Conservation (phyloP, 306 rosid species). For the Urtica urens region DNA sequence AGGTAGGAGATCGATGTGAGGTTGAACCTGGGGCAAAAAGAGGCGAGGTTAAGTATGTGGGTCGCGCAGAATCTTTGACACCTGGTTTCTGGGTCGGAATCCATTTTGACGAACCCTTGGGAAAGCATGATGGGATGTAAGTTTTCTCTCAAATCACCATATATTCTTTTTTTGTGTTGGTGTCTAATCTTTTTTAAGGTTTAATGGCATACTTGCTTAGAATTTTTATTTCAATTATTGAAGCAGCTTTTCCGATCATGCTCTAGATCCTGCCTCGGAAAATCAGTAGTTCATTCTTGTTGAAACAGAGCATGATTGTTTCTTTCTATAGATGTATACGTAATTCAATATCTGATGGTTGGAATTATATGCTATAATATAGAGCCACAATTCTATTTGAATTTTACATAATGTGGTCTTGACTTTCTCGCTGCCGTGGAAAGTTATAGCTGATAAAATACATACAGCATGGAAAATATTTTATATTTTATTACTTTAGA, state of each 20-base stretch:
- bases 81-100: slow-evolving; percentile 95
- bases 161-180: background rate
- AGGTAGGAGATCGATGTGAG: slow-evolving; percentile 95
- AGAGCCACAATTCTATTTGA: background rate
- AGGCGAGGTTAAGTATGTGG: slow-evolving; percentile 67
- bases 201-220: background rate
- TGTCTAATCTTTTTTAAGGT: background rate
- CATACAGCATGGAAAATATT: background rate
- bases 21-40: slow-evolving; percentile 85
- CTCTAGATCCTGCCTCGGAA: too few relatives aligned
- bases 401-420: background rate
- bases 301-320: background rate
- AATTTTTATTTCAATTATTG: too few relatives aligned
- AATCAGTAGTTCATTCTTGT: background rate
- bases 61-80: slow-evolving; percentile 66
- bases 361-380: background rate
- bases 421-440: background rate
- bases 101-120: slow-evolving; percentile 94
- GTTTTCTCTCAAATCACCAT: slow-evolving; percentile 13
- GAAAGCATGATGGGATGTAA: slow-evolving; percentile 95
- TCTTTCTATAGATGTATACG: background rate
- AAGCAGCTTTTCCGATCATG: too few relatives aligned
- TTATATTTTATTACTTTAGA: slow-evolving; percentile 3
- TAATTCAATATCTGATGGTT: background rate
- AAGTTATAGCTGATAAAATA: background rate